A percentile compares a stretch with the other conserved stretches of the same genome.
phyloP scores from a whole-genome alignment of 805 yeast species.

The Lipomyces yamadae region DNA sequence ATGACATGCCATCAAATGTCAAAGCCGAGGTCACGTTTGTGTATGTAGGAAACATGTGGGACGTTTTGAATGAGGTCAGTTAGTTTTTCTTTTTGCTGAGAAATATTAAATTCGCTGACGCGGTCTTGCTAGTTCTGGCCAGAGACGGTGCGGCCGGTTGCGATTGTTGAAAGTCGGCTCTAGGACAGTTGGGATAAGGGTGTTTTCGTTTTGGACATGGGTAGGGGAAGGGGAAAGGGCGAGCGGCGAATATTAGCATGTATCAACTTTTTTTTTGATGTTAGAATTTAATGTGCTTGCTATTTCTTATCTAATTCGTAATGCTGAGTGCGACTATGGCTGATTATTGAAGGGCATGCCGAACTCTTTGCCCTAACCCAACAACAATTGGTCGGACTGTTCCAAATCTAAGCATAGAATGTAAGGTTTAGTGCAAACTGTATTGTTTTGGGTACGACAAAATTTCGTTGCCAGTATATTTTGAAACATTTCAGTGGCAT shows the following conservation, averaged over 20 bases:
- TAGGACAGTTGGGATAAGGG: background rate
- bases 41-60: slow-evolving; percentile 79
- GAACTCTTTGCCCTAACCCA: background rate
- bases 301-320: background rate
- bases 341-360: no score
- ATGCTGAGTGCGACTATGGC: background rate
- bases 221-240: background rate
- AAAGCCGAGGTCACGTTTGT: slow-evolving; percentile 56
- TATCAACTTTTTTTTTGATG: no score
- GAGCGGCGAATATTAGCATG: background rate
- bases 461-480: no score
- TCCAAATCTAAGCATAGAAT: no score
- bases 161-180: slow-evolving; percentile 8
- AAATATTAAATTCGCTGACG: background rate
- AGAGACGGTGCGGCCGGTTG: background rate
- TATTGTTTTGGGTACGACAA: no score
- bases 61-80: slow-evolving; percentile 63
- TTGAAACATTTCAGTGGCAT: no score
- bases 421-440: no score
- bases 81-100: no score
- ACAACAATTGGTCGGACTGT: background rate
- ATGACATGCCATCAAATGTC: slow-evolving; percentile 56
- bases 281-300: no score
- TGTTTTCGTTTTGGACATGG: background rate
- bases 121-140: slow-evolving; percentile 4